Conservation (phyloP, 371 early-diverging fungal genomes). For the Mucor racemosus region DNA sequence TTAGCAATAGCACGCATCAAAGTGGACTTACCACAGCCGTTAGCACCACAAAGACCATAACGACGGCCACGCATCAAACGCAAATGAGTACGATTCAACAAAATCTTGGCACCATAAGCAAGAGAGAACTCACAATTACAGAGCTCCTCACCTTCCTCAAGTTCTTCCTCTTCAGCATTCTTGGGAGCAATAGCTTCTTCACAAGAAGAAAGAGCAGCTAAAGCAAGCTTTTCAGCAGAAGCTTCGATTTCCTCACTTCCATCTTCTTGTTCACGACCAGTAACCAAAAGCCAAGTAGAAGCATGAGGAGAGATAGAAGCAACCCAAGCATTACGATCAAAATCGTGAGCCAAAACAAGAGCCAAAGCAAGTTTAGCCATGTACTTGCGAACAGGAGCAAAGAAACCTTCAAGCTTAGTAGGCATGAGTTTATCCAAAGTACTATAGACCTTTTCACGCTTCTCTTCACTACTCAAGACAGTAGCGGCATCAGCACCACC, state of each 20-base stretch:
- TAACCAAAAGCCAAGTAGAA: constrained; percentile 40
- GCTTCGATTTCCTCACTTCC: constrained; percentile 33
- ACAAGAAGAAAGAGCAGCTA: constrained; percentile 42
- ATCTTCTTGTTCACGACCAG: constrained; percentile 43
- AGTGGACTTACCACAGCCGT: constrained; percentile 91
- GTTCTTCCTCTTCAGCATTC: constrained; percentile 58
- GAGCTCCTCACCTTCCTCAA: constrained; percentile 76
- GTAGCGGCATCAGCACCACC: constrained; percentile 23
- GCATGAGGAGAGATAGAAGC: constrained; percentile 52
- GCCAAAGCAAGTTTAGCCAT: constrained; percentile 40
- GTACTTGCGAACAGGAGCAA: constrained; percentile 42
- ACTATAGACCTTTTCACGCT: constrained; percentile 49
- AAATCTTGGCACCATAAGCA: constrained; percentile 85
- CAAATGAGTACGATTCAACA: constrained; percentile 78
- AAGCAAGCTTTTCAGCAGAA: constrained; percentile 39
- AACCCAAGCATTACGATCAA: constrained; percentile 44
- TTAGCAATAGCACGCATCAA: constrained; percentile 81
- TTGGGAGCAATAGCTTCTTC: constrained; percentile 53
- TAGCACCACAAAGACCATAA: constrained; percentile 83
- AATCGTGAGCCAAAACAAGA: constrained; percentile 40
- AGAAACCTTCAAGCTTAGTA: constrained; percentile 45
- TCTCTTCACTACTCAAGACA: constrained; percentile 47
- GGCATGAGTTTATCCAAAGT: constrained; percentile 48
- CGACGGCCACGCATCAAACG: constrained; percentile 77
- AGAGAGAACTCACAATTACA: constrained; percentile 82